Base-by-base conservation (phyloP, 495 filamentous ascomycete species). In the Xylaria nigripes region DNA sequence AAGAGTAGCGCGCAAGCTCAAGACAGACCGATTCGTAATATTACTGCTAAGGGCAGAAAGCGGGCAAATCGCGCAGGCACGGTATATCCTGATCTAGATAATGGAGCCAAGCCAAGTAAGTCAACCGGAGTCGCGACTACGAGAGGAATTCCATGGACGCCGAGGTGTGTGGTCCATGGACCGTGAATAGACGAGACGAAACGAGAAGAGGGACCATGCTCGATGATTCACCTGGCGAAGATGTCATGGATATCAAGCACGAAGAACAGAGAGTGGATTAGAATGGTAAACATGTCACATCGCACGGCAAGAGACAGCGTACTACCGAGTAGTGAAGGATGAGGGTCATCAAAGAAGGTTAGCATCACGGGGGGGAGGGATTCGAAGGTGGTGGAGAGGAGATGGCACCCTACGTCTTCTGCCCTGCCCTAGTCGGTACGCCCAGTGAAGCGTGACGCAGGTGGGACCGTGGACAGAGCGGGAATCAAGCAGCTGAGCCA, bases 231-330 rank as follows among this genome's bases (percentile, higher is more conserved):
- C 36, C 42, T 43, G 44, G 40, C 38, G 36, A 12, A 45, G 21
- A 38, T 44, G 53, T 50, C 53, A 55, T 55, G 38, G 27, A 55
- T 22, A 25, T 45, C 27, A 32, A 45, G 53, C 53, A 55, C 53
- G 46, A 32, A 49, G 46, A 38, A 45, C 40, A 21, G 45, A 32
- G 25, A 15, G 24, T 47, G 42, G 42, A 42, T 36, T 27, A 32
- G 46, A 45, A 44, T 40, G 55, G 38, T 16, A 21, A 58, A 62
- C 56, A 58, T 51, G 63, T 66, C 63, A 64, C 59, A 67, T 64
- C 64, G 42, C 40, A 54, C 25, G 55, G 54, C 53, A 42, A 56
- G 48, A 51, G 48, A 56, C 25, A 42, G 38, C 32, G 52, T 59
- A 46, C 40, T 23, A 53, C 40, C 27, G 47, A 43, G 50, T 44